Evolutionary conservation across 2,329 filamentous ascomycete species (phyloP), one percentile per base, ranked within the genome.

Genomic region (Lachnellula arida): DNA sequence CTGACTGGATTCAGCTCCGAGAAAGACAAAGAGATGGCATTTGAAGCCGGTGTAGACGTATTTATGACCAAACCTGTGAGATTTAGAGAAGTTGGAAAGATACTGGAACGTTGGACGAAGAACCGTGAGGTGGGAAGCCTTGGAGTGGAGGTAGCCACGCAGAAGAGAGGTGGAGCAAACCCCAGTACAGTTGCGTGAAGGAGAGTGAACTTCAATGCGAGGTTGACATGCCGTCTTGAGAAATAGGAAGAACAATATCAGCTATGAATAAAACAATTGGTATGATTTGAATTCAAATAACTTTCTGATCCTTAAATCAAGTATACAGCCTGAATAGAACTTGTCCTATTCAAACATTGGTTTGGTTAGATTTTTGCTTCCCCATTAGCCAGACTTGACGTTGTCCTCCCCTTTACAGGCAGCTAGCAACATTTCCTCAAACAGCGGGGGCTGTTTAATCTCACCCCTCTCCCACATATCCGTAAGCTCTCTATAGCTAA

Each of bases 41-140:
- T 78, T 51, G 75, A 74, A 0, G 78, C 76, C 32, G 80, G 80
- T 0, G 70, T 82, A 5, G 78, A 83, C 53, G 57, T 81, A 9
- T 82, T 81, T 50, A 63, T 81, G 19, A 79, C 78, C 14, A 81
- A 80, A 65, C 78, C 78, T 0, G 74, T 80, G 48, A 51, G 58
- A 40, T 64, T 65, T 54, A 39, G 53, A 23, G 60, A 63, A 37
- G 58, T 65, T 8, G 60, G 60, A 3, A 61, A 42, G 28, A 63
- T 65, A 40, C 28, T 65, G 39, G 59, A 65, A 14, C 58, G 58
- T 0, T 65, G 61, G 60, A 52, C 55, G 35, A 51, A 51, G 39
- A 54, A 15, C 34, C 46, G 35, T 22, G 5, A 25, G 32, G 32
- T 25, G 43, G 34, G 22, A 32, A 32, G 28, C 9, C 9, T 11